Base-by-base conservation (phyloP, 176 grass and related monocot species). In the Metroxylon sagu region DNA sequence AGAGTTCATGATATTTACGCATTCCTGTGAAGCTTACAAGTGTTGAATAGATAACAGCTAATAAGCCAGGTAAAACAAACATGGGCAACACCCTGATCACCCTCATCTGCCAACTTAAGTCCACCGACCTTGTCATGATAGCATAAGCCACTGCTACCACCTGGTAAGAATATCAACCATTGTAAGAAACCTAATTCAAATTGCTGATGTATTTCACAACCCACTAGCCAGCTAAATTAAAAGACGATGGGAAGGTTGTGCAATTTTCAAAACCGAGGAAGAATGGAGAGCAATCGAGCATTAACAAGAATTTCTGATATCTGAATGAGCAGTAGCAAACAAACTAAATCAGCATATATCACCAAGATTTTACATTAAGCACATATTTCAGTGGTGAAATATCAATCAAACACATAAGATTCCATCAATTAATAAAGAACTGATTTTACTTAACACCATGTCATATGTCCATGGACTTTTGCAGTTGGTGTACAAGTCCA, bases 1-100 rank as follows among this genome's bases (percentile, higher is more conserved):
- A 48, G 29, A 48, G 66, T 57, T 26, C 15, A 27, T 55, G 67
- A 51, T 59, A 70, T 27, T 70, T 27, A 70, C 55, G 39, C 29
- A 70, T 70, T 31, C 55, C 59, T 50, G 23, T 59, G 55, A 70
- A 57, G 55, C 67, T 59, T 48, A 57, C 55, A 50, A 70, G 67
- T 70, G 67, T 50, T 29, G 55, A 70, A 59, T 59, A 70, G 23
- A 59, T 50, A 18, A 50, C 55, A 29, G 21, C 31, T 17, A 31
- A 49, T 59, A 70, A 59, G 18, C 10, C 67, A 70, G 67, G 55
- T 6, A 70, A 59, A 26, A 51, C 15, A 70, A 59, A 70, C 55
- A 70, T 50, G 18, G 67, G 55, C 19, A 70, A 16, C 43, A 50
- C 31, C 28, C 67, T 53, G 17, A 70, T 49, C 49, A 35, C 55